phyloP scores from a whole-genome alignment of 2,329 filamentous ascomycete genomes.

The Verticillium zaregamsianum region DNA sequence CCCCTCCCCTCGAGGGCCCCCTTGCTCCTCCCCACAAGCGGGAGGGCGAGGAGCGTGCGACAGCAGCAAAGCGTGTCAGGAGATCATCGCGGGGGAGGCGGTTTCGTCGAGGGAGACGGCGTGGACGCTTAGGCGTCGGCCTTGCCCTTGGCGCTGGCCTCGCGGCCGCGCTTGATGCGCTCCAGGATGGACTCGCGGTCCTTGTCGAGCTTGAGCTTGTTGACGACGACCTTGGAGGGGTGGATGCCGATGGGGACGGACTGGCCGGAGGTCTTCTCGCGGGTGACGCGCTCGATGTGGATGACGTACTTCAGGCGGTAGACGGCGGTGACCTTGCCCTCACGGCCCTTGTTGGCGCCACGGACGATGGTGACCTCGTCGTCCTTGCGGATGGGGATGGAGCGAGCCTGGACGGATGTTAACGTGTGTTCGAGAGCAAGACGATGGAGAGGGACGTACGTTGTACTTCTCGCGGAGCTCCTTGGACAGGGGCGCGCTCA shows the following conservation, averaged over 20 bases:
- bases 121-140: conserved; percentile 45
- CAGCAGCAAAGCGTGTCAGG: not conserved
- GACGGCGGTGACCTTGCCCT: conserved; percentile 96
- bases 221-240: conserved; percentile 96
- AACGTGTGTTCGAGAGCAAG: not conserved
- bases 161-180: conserved; percentile 76
- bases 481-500: conserved; percentile 94
- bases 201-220: conserved; percentile 98
- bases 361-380: conserved; percentile 92
- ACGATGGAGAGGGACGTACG: conserved; percentile 52
- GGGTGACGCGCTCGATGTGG: conserved; percentile 93
- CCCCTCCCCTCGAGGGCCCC: not conserved
- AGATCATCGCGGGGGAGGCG: not conserved
- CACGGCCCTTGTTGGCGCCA: conserved; percentile 92
- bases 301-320: conserved; percentile 98
- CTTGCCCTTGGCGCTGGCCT: conserved; percentile 70
- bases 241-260: conserved; percentile 91
- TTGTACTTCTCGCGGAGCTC: conserved; percentile 99
- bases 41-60: not conserved
- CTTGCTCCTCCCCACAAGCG: conserved; percentile 4
- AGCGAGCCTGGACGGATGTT: conserved; percentile 65
- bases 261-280: conserved; percentile 97
- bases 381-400: conserved; percentile 96
- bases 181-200: conserved; percentile 85
- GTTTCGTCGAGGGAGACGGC: not conserved